phyloP scores from a whole-genome alignment of 192 early-diverging fungal species.

The Umbelopsis sp. region DNA sequence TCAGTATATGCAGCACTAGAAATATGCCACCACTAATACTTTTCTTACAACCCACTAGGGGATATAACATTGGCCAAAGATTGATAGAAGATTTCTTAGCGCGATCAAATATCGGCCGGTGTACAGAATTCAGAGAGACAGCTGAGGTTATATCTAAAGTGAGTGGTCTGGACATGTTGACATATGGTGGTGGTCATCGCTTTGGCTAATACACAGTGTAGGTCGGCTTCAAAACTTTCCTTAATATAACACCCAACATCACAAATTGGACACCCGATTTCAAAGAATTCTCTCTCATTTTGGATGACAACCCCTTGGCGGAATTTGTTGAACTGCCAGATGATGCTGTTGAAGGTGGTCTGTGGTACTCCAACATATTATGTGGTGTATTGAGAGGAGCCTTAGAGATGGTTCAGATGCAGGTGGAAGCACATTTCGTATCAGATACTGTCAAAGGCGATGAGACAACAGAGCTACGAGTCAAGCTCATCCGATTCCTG shows the following conservation, averaged over 20 bases:
- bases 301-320: slow-evolving; percentile 96
- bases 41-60: slow-evolving; percentile 55
- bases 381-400: slow-evolving; percentile 94
- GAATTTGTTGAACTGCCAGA: slow-evolving; percentile 98
- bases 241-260: slow-evolving; percentile 86
- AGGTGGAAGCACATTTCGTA: slow-evolving; percentile 85
- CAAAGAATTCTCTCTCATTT: slow-evolving; percentile 89
- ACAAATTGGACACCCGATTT: slow-evolving; percentile 80
- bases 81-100: slow-evolving; percentile 97
- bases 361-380: slow-evolving; percentile 97
- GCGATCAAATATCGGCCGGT: slow-evolving; percentile 75
- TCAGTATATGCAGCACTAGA: background rate
- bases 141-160: slow-evolving; percentile 96
- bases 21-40: background rate
- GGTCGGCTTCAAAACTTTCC: slow-evolving; percentile 95
- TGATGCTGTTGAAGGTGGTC: slow-evolving; percentile 66
- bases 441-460: slow-evolving; percentile 85
- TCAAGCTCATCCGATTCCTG: slow-evolving; percentile 82
- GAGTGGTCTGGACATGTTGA: background rate
- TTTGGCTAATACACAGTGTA: slow-evolving; percentile 22
- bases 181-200: background rate
- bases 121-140: slow-evolving; percentile 87
- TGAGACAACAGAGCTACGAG: slow-evolving; percentile 89
- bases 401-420: slow-evolving; percentile 96
- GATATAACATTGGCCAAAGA: slow-evolving; percentile 95